Evolutionary conservation across 257 asterid genomes (phyloP), one percentile per base, ranked within the genome.

Genomic region (Voacanga thouarsii): DNA sequence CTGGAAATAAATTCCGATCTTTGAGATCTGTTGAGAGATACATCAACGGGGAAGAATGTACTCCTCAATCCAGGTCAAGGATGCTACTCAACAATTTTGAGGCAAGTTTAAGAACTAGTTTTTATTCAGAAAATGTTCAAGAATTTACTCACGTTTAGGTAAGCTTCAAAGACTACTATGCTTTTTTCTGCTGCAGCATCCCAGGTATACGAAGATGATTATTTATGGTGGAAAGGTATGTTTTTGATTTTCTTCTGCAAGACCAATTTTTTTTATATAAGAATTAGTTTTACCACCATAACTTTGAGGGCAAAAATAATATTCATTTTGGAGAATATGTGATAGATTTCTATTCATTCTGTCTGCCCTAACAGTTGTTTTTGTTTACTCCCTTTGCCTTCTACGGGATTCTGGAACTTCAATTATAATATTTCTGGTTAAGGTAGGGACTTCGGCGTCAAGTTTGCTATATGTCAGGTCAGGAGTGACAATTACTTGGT

Each of bases 1-100:
- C 96, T 6, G 91, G 98, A 7, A 82, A 45, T 68, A 89, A 87
- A 78, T 94, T 90, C 84, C 89, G 97, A 78, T 94, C 98, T 4
- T 55, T 82, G 10, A 82, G 24, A 65, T 92, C 86, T 56, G 88
- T 92, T 39, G 73, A 84, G 76, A 84, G 89, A 63, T 76, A 90
- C 79, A 75, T 94, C 56, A 89, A 79, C 30, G 92, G 94, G 45
- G 88, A 81, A 76, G 81, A 43, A 26, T 76, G 49, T 70, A 43
- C 72, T 57, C 51, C 57, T 26, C 79, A 26, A 68, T 59, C 82
- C 71, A 69, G 84, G 75, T 72, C 74, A 64, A 19, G 49, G 33
- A 47, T 71, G 49, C 28, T 28, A 60, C 71, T 49, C 64, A 61
- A 71, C 37, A 72, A 63, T 79, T 68, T 81, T 37, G 64, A 78